Base-by-base conservation (phyloP, 306 rosid species). In the Alnus rubra region DNA sequence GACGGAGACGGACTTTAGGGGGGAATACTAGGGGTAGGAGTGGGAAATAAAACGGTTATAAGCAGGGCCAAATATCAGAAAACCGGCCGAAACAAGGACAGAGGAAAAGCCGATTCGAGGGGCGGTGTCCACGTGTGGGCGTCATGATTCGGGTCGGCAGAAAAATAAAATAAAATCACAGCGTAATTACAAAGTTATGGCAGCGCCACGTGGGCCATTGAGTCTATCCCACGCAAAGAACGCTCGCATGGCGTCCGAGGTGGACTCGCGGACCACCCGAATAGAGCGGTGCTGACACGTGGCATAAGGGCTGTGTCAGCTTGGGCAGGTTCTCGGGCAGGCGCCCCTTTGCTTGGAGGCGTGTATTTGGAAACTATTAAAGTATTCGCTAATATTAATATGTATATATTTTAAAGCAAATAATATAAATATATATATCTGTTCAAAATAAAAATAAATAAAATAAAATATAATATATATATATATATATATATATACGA, bases 201-300 rank as follows among this genome's bases (percentile, higher is more conserved):
- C 19, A 53, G 76, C 37, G 55, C 69, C 58, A 58, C 15, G 39
- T 35, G 69, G 87, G 86, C 16, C 2, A 37, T 89, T 71, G 86
- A 90, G 93, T 90, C 75, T 53, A 65, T 0, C n/a, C 45, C 82
- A 88, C 69, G 89, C 91, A 86, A 89, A 88, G 60, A 45, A 12
- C 55, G 77, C 81, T 47, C 83, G 84, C 84, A 88, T 88, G 96
- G 84, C 86, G 1, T 83, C 91, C 80, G 19, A 44, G 78, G 13
- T 93, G 97, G 92, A 62, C 48, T 55, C 19, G 0, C 1, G 1
- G 69, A 44, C 55, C 54, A 60, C 53, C 2, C 5, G 4, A 14
- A 68, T 63, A 62, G 58, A 81, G 62, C 4, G 16, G 12, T 14
- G 5, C 3, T 5, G 82, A 86, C 88, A 81, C 79, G 89, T 82